Percentiles rank a stretch among this genome's conserved stretches.
Conservation (phyloP, 1,284 basidiomycete genomes). For the Trichosporon sp. region DNA sequence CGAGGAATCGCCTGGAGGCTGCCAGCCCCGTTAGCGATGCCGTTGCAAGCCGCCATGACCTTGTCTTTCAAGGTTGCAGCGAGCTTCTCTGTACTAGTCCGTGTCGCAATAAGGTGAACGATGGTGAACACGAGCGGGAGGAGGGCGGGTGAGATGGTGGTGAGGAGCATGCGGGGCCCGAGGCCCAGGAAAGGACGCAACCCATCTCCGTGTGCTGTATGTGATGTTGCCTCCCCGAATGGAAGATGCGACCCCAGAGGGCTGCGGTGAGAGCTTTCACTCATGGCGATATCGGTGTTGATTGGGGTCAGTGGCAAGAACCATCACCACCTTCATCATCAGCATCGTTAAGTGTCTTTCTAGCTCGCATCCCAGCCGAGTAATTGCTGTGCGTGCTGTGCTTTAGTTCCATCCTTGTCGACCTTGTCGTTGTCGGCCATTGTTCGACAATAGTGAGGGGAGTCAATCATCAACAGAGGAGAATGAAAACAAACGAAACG, state of each 20-base stretch:
- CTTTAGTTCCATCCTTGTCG: neutral
- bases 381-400: neutral
- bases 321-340: no score
- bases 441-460: neutral
- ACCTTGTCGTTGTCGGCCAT: neutral
- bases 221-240: neutral
- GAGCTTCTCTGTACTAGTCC: slow-evolving; percentile 65
- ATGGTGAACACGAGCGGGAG: slow-evolving; percentile 83
- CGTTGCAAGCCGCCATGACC: slow-evolving; percentile 75
- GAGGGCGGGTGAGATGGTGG: slow-evolving; percentile 68
- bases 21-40: slow-evolving; percentile 79
- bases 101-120: slow-evolving; percentile 74
- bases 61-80: slow-evolving; percentile 70
- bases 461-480: neutral
- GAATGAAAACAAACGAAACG: neutral
- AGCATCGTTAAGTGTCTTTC: neutral
- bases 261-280: neutral
- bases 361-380: no score
- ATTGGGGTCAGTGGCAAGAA: neutral
- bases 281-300: neutral
- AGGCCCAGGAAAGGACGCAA: slow-evolving; percentile 75
- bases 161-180: slow-evolving; percentile 75
- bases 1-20: slow-evolving; percentile 81
- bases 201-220: neutral
- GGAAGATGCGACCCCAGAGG: neutral